These are phyloP conservation scores for Fusarium domesticum DNA, from an alignment of 2,329 filamentous ascomycete species.

Conservation along the genomic window DNA sequence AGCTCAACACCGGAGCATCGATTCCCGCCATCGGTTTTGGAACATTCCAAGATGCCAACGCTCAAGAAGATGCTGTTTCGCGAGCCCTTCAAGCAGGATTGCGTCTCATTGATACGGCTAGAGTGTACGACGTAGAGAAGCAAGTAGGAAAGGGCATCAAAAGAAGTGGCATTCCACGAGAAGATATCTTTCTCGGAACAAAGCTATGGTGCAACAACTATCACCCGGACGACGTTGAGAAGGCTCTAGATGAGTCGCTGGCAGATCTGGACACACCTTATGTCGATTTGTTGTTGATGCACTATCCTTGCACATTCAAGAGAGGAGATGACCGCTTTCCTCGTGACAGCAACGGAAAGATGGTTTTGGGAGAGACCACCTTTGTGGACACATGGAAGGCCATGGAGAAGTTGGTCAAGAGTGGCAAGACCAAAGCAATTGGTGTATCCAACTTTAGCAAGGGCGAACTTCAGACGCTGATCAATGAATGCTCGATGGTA, in stretches of 20 bases:
- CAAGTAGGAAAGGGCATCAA: constrained; percentile 39
- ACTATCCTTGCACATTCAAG: not conserved
- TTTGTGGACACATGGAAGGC: not conserved
- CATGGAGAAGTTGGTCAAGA: constrained; percentile 37
- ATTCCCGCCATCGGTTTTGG: constrained; percentile 35
- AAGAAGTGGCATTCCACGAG: constrained; percentile 32
- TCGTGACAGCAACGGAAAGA: constrained; percentile 24
- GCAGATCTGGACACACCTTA: not conserved
- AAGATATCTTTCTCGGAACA: constrained; percentile 47
- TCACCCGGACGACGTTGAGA: constrained; percentile 21
- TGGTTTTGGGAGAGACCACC: not conserved
- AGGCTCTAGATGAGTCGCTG: not conserved
- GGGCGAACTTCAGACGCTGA: constrained; percentile 39
- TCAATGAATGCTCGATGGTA: too few species aligned
- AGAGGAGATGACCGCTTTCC: not conserved
- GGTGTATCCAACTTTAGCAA: constrained; percentile 52
- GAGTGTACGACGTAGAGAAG: constrained; percentile 42
- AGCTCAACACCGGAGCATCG: constrained; percentile 32
- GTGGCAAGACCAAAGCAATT: constrained; percentile 42
- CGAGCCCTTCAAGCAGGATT: constrained; percentile 43
- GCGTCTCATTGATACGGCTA: constrained; percentile 46
- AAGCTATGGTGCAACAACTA: constrained; percentile 33
- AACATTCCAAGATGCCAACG: constrained; percentile 16
- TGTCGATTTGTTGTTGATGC: not conserved
- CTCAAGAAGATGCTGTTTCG: constrained; percentile 24